Evolutionary conservation across 495 filamentous ascomycete genomes (phyloP).

Genomic region (Penicillium pulvis): DNA sequence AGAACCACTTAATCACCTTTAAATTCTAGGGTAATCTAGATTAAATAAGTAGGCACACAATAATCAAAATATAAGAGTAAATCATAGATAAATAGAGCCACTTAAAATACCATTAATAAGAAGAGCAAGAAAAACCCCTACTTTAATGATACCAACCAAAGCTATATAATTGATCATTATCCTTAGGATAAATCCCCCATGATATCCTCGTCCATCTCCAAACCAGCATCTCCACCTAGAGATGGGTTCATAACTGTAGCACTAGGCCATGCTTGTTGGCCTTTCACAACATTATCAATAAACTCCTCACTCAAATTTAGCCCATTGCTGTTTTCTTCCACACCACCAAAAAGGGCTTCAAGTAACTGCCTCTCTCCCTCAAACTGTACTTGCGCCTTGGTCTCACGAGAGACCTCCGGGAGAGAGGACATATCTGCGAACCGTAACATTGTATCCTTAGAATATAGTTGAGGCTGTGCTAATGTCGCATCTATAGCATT

Average conservation of each 20-base stretch:
- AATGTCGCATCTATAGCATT: constrained; percentile 58
- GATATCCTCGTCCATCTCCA: constrained; percentile 66
- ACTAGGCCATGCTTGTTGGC: constrained; percentile 17
- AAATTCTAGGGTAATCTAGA: too few relatives aligned
- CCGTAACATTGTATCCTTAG: constrained; percentile 42
- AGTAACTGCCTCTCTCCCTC: constrained; percentile 37
- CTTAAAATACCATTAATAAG: too few relatives aligned
- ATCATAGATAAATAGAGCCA: too few relatives aligned
- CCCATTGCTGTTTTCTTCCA: constrained; percentile 54
- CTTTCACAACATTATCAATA: constrained; percentile 33
- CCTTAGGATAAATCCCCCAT: constrained; percentile 52
- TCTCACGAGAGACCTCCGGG: constrained; percentile 41
- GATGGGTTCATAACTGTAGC: constrained; percentile 4
- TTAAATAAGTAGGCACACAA: too few relatives aligned
- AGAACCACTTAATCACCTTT: too few relatives aligned
- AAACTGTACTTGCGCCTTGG: constrained; percentile 42
- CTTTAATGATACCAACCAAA: too few relatives aligned
- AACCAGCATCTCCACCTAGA: constrained; percentile 29
- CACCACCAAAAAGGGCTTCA: constrained; percentile 36
- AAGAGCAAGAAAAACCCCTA: too few relatives aligned
- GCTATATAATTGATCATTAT: too few relatives aligned
- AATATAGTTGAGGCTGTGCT: constrained; percentile 45
- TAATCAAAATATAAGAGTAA: too few relatives aligned
- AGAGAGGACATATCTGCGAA: constrained; percentile 27
- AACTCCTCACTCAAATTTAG: constrained; percentile 63